Conservation (phyloP, 345 rosid species). For the Ceriops zippeliana region DNA sequence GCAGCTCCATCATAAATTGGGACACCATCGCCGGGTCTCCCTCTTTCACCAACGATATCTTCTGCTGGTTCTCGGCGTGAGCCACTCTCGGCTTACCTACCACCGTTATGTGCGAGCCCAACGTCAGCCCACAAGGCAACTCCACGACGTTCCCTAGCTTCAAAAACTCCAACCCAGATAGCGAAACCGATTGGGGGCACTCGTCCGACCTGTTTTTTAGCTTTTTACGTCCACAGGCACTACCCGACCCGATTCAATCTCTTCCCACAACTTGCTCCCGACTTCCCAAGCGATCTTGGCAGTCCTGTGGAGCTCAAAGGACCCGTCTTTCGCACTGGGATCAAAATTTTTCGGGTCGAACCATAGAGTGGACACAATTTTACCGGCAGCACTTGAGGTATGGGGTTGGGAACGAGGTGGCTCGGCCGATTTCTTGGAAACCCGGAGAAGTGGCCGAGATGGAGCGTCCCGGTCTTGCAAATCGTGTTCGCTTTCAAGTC, state of each 20-base stretch:
- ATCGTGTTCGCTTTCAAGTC: slow-evolving; percentile 52
- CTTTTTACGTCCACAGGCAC: slow-evolving; percentile 7
- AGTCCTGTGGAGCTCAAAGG: slow-evolving; percentile 67
- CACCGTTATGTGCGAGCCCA: slow-evolving; percentile 83
- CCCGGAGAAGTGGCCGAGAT: slow-evolving; percentile 48
- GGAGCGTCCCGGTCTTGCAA: slow-evolving; percentile 44
- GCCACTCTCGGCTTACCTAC: slow-evolving; percentile 76
- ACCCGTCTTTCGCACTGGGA: slow-evolving; percentile 51
- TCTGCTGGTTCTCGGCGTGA: slow-evolving; percentile 54
- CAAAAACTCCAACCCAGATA: slow-evolving; percentile 59
- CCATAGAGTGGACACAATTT: slow-evolving; percentile 49
- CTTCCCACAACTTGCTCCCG: slow-evolving; percentile 70
- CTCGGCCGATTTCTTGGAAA: slow-evolving; percentile 34
- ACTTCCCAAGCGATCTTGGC: slow-evolving; percentile 72
- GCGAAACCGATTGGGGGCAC: slow-evolving; percentile 61
- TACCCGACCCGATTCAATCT: slow-evolving; percentile 48
- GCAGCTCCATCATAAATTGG: slow-evolving; percentile 84
- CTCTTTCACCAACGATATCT: slow-evolving; percentile 45
- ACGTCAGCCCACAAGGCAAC: slow-evolving; percentile 80
- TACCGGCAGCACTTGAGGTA: background rate
- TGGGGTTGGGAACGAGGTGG: slow-evolving; percentile 23
- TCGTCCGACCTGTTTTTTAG: slow-evolving; percentile 38
- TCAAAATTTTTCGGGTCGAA: slow-evolving; percentile 56
- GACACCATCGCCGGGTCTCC: slow-evolving; percentile 54
- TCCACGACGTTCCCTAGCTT: slow-evolving; percentile 45